phyloP scores from a whole-genome alignment of 192 early-diverging fungal species.

The Podila epigama region DNA sequence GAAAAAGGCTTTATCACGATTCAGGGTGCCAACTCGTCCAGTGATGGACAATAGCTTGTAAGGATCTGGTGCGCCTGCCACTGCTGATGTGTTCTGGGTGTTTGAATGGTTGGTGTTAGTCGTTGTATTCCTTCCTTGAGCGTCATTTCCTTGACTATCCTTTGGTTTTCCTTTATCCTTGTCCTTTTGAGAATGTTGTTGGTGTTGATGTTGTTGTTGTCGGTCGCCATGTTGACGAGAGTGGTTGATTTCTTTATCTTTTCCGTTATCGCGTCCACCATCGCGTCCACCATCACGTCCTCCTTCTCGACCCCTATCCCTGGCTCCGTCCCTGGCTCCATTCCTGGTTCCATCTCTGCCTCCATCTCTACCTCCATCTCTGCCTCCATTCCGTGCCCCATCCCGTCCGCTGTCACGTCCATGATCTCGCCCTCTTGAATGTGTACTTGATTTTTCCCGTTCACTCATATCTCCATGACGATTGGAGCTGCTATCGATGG shows the following conservation, averaged over 20 bases:
- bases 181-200: background rate
- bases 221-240: background rate
- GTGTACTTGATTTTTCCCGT: background rate
- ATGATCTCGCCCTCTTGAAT: background rate
- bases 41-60: constrained; percentile 33
- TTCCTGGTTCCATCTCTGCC: background rate
- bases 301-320: too few species aligned
- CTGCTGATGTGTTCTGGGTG: background rate
- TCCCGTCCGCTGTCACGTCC: constrained; percentile 7
- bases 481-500: background rate
- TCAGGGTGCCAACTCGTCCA: constrained; percentile 32
- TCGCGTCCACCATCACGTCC: too few species aligned
- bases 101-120: constrained; percentile 2
- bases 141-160: background rate
- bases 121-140: background rate
- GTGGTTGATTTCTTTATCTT: constrained; percentile 5
- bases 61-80: constrained; percentile 14
- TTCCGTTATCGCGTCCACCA: too few species aligned
- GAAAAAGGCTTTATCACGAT: constrained; percentile 56
- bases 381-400: background rate
- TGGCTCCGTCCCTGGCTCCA: too few species aligned
- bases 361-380: constrained; percentile 2
- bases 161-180: constrained; percentile 9
- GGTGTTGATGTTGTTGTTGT: background rate
- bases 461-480: background rate